Evolutionary conservation across 2,329 filamentous ascomycete genomes (phyloP), one percentile per base, ranked within the genome.

Genomic region (Amphichorda felina): DNA sequence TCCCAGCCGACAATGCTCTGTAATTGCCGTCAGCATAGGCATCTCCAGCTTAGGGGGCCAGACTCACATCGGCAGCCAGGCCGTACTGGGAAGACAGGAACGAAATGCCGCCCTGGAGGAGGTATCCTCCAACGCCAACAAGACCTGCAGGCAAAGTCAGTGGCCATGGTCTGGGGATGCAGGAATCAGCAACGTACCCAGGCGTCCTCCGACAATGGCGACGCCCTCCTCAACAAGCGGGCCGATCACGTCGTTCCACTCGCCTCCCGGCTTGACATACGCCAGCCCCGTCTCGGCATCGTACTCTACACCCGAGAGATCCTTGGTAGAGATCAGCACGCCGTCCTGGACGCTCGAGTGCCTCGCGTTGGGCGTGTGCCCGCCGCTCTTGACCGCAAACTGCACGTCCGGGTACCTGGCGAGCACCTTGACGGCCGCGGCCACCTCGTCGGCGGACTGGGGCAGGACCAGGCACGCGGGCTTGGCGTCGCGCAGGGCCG

Each of bases 191-290:
- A n/a, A n/a, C 38, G 35, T 31, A 42, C 49, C 49, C 3, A 54
- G 40, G 8, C 50, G 46, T 7, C 50, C 51, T 16, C 49, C 51
- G 13, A 52, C 42, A 31, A 58, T 47, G 8, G 56, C 50, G 14
- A 59, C 51, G 6, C 55, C 54, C 16, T 49, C 42, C 15, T 50
- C 41, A n/a, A 50, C 51, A 19, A 61, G 43, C 5, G 48, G 44
- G 3, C 48, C 45, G 28, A 58, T 50, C 4, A 60, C 56, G 38
- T 60, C 53, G 35, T 57, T 56, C 56, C 56, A 61, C 38, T 58
- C 51, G 17, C 56, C 56, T 18, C 57, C 57, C 1, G 57, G 56
- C 37, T 53, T 56, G 11, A 62, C 54, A 34, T 50, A 53, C 5
- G 59, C 56, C 10, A 60, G 42, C 21, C 43, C 41, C n/a, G 49